These are phyloP conservation scores for Orbilia brochopaga DNA, from an alignment of 2,329 filamentous ascomycete species.

Conservation along the genomic window DNA sequence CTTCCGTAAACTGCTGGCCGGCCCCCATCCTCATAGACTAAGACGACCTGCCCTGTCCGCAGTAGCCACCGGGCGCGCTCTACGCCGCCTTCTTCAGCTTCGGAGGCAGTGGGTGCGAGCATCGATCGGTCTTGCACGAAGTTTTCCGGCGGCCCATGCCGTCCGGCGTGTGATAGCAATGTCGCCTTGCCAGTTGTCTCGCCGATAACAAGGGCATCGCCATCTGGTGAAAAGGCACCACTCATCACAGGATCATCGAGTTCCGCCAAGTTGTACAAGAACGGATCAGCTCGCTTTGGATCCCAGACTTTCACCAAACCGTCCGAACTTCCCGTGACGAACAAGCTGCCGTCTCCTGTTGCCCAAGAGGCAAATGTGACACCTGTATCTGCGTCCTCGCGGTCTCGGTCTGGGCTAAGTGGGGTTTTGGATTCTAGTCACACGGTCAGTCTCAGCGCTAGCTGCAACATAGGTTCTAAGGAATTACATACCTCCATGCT, in stretches of 20 bases:
- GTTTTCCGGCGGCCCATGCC: conserved; percentile 46
- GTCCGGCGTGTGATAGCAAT: conserved; percentile 50
- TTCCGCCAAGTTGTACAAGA: conserved; percentile 52
- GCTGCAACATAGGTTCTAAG: not conserved
- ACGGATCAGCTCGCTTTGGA: conserved; percentile 50
- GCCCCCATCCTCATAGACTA: conserved; percentile 24
- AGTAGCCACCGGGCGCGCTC: conserved; percentile 32
- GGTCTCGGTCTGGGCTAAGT: conserved; percentile 34
- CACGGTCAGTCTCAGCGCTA: conserved; percentile 15
- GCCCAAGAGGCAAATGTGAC: conserved; percentile 53
- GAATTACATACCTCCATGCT: conserved; percentile 50
- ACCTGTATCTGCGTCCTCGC: conserved; percentile 53
- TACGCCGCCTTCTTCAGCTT: conserved; percentile 31
- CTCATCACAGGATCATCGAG: conserved; percentile 54
- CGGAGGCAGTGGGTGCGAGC: conserved; percentile 51
- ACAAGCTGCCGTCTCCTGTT: conserved; percentile 25
- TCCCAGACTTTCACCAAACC: conserved; percentile 55
- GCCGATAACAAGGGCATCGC: conserved; percentile 53
- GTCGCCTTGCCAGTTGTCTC: conserved; percentile 54
- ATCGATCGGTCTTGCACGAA: conserved; percentile 48
- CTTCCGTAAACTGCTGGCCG: conserved; percentile 18
- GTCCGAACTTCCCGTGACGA: conserved; percentile 53
- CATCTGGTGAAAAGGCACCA: conserved; percentile 52
- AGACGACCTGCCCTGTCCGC: conserved; percentile 30
- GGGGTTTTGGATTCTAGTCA: conserved; percentile 38